Evolutionary conservation across 495 filamentous ascomycete species (phyloP), one percentile per base, ranked within the genome.

Genomic region (Hypoxylon lienhwacheense): DNA sequence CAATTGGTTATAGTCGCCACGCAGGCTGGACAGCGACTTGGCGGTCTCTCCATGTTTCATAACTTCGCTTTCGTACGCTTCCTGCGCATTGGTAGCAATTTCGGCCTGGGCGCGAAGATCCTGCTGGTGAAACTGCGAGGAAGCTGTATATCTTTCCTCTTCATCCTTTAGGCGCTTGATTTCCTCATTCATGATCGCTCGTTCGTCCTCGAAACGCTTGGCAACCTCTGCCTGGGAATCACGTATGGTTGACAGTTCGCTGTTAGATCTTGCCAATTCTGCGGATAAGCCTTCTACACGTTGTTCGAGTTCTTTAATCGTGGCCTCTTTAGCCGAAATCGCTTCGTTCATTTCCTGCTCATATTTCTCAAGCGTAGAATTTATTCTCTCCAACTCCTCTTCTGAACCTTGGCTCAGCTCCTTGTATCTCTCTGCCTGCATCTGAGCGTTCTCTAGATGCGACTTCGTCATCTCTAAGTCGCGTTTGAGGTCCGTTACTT

Each of bases 11-110:
- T 87, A 78, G 57, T 97, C 90, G 6, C 71, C 75, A 29, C 95
- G 87, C 39, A 95, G 73, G 31, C 76, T 78, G 51, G 95, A 89
- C 17, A 97, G 70, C 14, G 81, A 77, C 70, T 90, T 89, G 1
- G 91, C 89, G 11, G 95, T 92, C 52, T 96, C 90, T 2, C 90
- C 91, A 66, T 99, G 95, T 68, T 91, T 95, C 61, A 96, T 82
- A 1, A 97, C 78, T 61, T 97, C 95, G 42, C 80, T 82, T 66
- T 99, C 95, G 61, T 99, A 99, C 53, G 92, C 90, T 57, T 95
- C 85, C 66, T 97, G 95, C 5, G 93, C 91, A 64, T 88, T 88
- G 45, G 89, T 82, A 2, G 95, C 88, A 65, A 99, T 99, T 17
- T 90, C 85, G 16, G 91, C 91, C 70, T 99, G 95, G 1, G 88